Evolutionary conservation across 345 rosid genomes (phyloP).

Genomic region (Gossypium raimondii): DNA sequence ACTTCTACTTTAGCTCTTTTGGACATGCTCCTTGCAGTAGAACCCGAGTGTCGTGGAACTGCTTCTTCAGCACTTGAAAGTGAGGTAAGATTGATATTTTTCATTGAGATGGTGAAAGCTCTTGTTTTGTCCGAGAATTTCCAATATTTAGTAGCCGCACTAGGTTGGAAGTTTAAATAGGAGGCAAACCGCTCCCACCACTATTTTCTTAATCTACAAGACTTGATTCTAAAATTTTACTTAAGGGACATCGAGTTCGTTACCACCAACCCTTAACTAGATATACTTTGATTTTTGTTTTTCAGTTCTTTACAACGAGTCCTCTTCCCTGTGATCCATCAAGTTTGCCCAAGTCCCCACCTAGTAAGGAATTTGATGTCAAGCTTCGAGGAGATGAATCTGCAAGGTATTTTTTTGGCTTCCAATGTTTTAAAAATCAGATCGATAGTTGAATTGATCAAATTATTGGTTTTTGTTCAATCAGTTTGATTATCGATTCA

Average conservation of each 20-base stretch:
- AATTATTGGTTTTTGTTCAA: neutral
- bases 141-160: no score
- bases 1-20: slow-evolving; percentile 45
- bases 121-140: neutral
- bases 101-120: neutral
- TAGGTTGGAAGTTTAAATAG: no score
- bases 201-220: no score
- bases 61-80: slow-evolving; percentile 45
- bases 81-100: slow-evolving; percentile 35
- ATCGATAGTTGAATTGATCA: neutral
- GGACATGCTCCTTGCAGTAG: slow-evolving; percentile 49
- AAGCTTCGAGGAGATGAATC: slow-evolving; percentile 45
- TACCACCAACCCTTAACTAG: no score
- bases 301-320: slow-evolving; percentile 47
- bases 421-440: neutral
- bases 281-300: neutral
- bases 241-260: no score
- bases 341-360: slow-evolving; percentile 58
- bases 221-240: no score
- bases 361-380: slow-evolving; percentile 57
- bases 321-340: slow-evolving; percentile 66
- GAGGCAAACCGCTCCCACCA: no score
- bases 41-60: slow-evolving; percentile 54
- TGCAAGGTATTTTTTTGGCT: slow-evolving; percentile 32
- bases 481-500: no score